Base-by-base conservation (phyloP, 352 stramenopile species). In the Aphanomyces astaci region DNA sequence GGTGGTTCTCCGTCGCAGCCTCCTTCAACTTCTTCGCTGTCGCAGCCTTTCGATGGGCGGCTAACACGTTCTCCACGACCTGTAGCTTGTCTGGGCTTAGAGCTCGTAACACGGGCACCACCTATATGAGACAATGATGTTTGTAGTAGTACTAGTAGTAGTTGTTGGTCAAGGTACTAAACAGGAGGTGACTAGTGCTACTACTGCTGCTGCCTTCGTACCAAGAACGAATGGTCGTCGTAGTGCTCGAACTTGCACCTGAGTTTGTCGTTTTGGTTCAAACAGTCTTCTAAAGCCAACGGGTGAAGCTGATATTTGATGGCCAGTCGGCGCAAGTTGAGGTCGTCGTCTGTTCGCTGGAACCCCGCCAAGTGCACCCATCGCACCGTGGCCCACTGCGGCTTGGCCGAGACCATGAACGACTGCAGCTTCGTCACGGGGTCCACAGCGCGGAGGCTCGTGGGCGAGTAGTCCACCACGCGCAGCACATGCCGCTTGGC, bases 181-280 rank as follows among this genome's bases (percentile, higher is more conserved):
- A 53, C 1, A 11, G 27, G 27, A 7, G 28, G n/a, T 33, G 49
- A 55, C 11, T 15, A 2, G 48, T 32, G n/a, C n/a, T n/a, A n/a
- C n/a, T n/a, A n/a, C n/a, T n/a, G n/a, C n/a, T n/a, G n/a, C n/a
- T n/a, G n/a, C n/a, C n/a, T n/a, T n/a, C n/a, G 64, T 64, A 64
- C 49, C 36, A 95, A 56, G 3, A 79, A 89, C 52, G 84, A 83
- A 63, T 95, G 86, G 27, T 92, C 87, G 22, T 94, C 86, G 70
- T 93, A 95, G n/a, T 85, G 77, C 31, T 95, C 87, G 64, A 90
- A 91, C 72, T 95, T 95, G 11, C 86, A 84, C 0, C 87, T 78
- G 60, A 90, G 81, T 4, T 81, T 75, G 55, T 90, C 84, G 27
- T 48, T 30, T 0, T 91, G 71, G 60, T 92, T 86, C 32, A 95